Evolutionary conservation across 2,329 filamentous ascomycete genomes (phyloP).

Genomic region (Xylariaceae sp.): DNA sequence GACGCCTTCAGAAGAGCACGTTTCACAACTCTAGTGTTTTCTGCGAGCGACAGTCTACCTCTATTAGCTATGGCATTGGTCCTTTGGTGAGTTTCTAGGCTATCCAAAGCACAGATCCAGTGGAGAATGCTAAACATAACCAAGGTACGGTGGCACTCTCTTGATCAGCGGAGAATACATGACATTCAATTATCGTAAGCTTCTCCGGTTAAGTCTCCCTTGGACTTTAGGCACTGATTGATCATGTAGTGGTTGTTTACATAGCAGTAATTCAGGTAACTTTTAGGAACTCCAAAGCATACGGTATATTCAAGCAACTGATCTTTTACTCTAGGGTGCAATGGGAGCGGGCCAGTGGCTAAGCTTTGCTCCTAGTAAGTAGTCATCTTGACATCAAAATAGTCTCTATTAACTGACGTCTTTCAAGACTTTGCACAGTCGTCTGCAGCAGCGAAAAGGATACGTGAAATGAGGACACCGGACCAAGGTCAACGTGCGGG

Average conservation of each 20-base stretch:
- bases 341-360: constrained; percentile 67
- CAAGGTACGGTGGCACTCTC: constrained; percentile 64
- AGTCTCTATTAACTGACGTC: neutral
- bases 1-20: constrained; percentile 60
- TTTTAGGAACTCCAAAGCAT: neutral
- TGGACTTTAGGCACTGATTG: constrained; percentile 11
- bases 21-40: constrained; percentile 64
- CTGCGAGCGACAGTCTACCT: constrained; percentile 62
- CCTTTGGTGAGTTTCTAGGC: constrained; percentile 23
- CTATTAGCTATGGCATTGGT: constrained; percentile 34
- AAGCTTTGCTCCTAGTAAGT: constrained; percentile 57
- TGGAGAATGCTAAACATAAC: constrained; percentile 42
- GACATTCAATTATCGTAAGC: constrained; percentile 43
- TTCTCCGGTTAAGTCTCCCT: neutral
- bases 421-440: constrained; percentile 54
- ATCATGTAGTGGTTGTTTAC: constrained; percentile 50
- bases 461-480: constrained; percentile 46
- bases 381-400: neutral
- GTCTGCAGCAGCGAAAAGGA: constrained; percentile 58
- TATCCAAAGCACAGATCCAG: neutral
- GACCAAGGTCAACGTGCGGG: constrained; percentile 28
- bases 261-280: constrained; percentile 61
- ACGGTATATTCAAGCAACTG: neutral
- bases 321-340: constrained; percentile 40
- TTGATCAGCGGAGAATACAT: constrained; percentile 50